A percentile compares a stretch with the other conserved stretches of the same genome.
Evolutionary conservation across 2,329 filamentous ascomycete species (phyloP).

Genomic region (Colletotrichum musae): DNA sequence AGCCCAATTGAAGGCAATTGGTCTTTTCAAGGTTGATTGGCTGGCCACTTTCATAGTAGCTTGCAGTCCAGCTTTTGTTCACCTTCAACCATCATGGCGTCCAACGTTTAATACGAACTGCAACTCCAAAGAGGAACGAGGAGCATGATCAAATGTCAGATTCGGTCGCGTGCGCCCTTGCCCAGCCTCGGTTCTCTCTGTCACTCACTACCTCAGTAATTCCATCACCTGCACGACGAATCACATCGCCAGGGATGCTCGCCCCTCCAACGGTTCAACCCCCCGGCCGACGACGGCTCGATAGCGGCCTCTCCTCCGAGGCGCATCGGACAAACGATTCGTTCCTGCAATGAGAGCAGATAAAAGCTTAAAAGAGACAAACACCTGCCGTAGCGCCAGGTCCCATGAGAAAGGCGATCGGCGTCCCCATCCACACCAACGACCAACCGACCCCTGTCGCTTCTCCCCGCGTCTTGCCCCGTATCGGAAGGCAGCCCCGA

Average conservation of each 20-base stretch:
- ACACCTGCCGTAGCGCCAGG: conserved; percentile 34
- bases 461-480: conserved; percentile 38
- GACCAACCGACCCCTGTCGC: conserved; percentile 28
- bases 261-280: not conserved
- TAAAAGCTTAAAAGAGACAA: conserved; percentile 20
- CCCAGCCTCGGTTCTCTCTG: conserved; percentile 19
- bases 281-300: conserved; percentile 1
- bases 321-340: conserved; percentile 27
- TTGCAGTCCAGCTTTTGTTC: not conserved
- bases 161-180: not conserved
- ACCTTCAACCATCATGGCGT: not conserved
- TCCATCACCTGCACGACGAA: conserved; percentile 28
- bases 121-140: not conserved
- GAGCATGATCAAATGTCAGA: conserved; percentile 17
- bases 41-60: not conserved
- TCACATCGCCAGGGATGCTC: conserved; percentile 24
- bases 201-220: not conserved
- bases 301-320: conserved; percentile 1
- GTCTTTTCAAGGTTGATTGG: not conserved
- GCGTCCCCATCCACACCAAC: conserved; percentile 2
- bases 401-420: conserved; percentile 18
- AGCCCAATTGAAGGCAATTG: not conserved
- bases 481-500: conserved; percentile 35
- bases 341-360: not conserved
- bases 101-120: conserved; percentile 19